A percentile compares a stretch with the other conserved stretches of the same genome.
Evolutionary conservation across 495 filamentous ascomycete species (phyloP).

Genomic region (Tuber magnatum): DNA sequence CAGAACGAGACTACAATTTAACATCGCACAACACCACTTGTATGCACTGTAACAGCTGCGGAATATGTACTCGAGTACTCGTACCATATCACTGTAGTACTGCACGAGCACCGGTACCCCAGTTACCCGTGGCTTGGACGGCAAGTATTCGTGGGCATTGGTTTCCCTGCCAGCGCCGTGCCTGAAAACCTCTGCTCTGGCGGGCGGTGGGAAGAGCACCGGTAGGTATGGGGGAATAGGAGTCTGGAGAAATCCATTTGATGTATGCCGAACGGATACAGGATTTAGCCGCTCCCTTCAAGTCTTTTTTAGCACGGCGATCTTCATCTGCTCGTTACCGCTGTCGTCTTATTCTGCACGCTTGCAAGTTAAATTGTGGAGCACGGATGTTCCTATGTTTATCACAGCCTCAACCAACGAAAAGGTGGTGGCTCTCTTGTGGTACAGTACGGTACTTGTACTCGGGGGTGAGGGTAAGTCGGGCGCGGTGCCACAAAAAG

Average conservation of each 20-base stretch:
- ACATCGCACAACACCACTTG: background rate
- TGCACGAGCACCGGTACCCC: too few relatives aligned
- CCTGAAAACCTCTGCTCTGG: background rate
- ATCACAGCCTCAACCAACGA: background rate
- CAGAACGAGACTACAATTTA: background rate
- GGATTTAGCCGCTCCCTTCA: background rate
- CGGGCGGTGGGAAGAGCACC: background rate
- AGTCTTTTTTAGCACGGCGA: background rate
- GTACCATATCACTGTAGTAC: too few relatives aligned
- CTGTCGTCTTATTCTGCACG: background rate
- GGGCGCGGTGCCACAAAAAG: too few relatives aligned
- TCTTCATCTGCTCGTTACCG: background rate
- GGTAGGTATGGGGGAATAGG: too few relatives aligned
- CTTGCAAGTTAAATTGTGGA: background rate
- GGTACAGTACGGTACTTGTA: background rate
- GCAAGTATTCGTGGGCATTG: too few relatives aligned
- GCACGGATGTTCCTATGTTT: background rate
- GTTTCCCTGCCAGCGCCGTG: background rate
- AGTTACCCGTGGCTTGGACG: background rate
- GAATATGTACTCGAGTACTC: background rate
- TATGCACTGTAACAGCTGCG: background rate
- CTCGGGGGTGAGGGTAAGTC: too few relatives aligned
- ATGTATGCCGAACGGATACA: background rate
- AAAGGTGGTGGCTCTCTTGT: background rate
- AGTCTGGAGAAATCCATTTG: background rate